Percentiles rank a stretch among this genome's conserved stretches.
Conservation (phyloP, 495 filamentous ascomycete species). For the Penicillium atrosanguineum region DNA sequence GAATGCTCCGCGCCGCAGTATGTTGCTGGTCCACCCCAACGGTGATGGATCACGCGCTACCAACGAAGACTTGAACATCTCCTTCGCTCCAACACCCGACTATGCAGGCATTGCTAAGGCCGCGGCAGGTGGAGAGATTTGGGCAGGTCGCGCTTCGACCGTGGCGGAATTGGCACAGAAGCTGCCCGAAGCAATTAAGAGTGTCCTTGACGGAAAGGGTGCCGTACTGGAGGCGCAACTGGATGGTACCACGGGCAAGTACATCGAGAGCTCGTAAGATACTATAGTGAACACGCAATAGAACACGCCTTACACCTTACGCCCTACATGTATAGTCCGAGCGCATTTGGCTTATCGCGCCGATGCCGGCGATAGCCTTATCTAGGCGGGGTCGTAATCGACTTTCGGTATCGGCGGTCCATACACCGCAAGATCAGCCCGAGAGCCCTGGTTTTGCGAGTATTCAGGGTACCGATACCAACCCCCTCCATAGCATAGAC, state of each 20-base stretch:
- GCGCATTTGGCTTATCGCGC: constrained; percentile 26
- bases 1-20: constrained; percentile 77
- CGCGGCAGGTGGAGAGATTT: constrained; percentile 74
- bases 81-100: constrained; percentile 80
- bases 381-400: constrained; percentile 29
- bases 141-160: constrained; percentile 63
- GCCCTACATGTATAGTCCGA: neutral
- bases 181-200: constrained; percentile 64
- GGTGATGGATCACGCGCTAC: constrained; percentile 72
- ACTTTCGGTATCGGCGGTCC: constrained; percentile 8
- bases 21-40: constrained; percentile 80
- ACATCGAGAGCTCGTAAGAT: constrained; percentile 22
- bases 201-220: constrained; percentile 61
- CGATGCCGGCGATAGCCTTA: constrained; percentile 46
- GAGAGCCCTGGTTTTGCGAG: neutral
- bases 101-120: constrained; percentile 91
- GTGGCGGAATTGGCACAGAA: constrained; percentile 59
- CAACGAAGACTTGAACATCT: constrained; percentile 88
- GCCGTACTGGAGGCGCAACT: constrained; percentile 64
- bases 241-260: constrained; percentile 44
- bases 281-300: neutral
- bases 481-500: constrained; percentile 14
- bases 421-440: neutral
- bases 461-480: neutral
- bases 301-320: neutral